Evolutionary conservation across 768 basidiomycete species (phyloP), one percentile per base, ranked within the genome.

Genomic region (Dioszegia aurantiaca): DNA sequence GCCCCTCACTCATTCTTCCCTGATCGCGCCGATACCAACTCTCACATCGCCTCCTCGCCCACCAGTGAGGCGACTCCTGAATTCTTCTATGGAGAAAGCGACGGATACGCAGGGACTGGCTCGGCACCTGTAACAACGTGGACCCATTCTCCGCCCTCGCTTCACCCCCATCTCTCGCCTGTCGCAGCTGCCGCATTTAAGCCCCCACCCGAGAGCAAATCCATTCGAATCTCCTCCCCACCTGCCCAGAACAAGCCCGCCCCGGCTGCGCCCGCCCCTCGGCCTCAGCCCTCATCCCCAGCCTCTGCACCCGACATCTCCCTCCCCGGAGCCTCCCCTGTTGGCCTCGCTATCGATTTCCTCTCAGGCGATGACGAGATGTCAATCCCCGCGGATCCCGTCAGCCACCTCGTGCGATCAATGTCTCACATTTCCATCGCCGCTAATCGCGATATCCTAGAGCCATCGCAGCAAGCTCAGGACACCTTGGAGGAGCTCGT

Each of bases 1-100:
- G n/a, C 51, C 17, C 51, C 51, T 3, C 36, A 21, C 9, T 53
- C 51, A 9, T 53, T 53, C 51, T 53, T 39, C 24, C 30, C 51
- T 16, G 23, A 53, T 26, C 51, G 37, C 19, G 37, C 51, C 21
- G 36, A 40, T 14, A 5, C n/a, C 24, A 28, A 21, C 5, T 53
- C 36, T 19, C 36, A 37, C 6, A 21, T 24, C 10, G 14, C 16
- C 2, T 8, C 19, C 23, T 40, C 39, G 24, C 17, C 23, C 33
- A 6, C 33, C 33, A 33, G 8, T 33, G 14, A 33, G 6, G 33
- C 8, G 33, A 6, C 33, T 33, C 14, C 33, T 33, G 33, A 9
- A 26, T 21, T 44, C 43, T 44, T 44, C 26, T 41, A 41, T n/a
- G 40, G 40, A 8, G 40, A 41, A n/a, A 33, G 33, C 14, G 46